Base-by-base conservation (phyloP, 2,329 filamentous ascomycete species). In the Aureobasidium leucospermi region DNA sequence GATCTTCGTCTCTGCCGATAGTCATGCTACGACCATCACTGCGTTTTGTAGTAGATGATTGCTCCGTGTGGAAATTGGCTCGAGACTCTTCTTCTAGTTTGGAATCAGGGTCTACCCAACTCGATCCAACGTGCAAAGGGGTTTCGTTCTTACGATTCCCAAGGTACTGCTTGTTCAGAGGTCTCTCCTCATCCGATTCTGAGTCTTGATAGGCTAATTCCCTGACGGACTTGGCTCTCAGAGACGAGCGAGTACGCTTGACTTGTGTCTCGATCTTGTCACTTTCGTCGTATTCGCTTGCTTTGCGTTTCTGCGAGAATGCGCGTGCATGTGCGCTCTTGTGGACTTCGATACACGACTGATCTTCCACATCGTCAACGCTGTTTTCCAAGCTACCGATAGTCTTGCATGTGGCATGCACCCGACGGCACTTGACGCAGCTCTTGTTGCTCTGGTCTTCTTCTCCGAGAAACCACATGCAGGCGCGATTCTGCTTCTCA, bases 391-490 rank as follows among this genome's bases (percentile, higher is more conserved):
- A 23, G 8, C 47, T 49, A n/a, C 16, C 34, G 31, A 23, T 13
- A 23, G 31, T 23, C 47, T 49, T 49, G 47, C 47, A 49, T 23
- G 47, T 49, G 28, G 47, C 47, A 49, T 49, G 47, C 13, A 49
- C 47, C 19, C 47, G 47, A 38, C 47, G 47, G 15, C 47, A 49
- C 47, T 49, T 49, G 47, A 49, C 47, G 23, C 47, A 49, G 23
- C 47, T 49, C 9, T 49, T 49, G 47, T 52, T 41, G 28, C 8
- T 7, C 36, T 39, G 49, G 6, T 32, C 36, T 41, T 52, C 49
- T 36, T 52, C 49, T 39, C 49, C 49, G 13, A 52, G 49, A 13
- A 52, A 41, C 49, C 49, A 52, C 49, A 52, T 52, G 28, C 49
- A 52, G 23, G 49, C 49, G 7, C 49, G 49, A 16, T 52, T 52